A percentile compares a stretch with the other conserved stretches of the same genome.
Evolutionary conservation across 345 rosid species (phyloP).

Genomic region (Viola odorata): DNA sequence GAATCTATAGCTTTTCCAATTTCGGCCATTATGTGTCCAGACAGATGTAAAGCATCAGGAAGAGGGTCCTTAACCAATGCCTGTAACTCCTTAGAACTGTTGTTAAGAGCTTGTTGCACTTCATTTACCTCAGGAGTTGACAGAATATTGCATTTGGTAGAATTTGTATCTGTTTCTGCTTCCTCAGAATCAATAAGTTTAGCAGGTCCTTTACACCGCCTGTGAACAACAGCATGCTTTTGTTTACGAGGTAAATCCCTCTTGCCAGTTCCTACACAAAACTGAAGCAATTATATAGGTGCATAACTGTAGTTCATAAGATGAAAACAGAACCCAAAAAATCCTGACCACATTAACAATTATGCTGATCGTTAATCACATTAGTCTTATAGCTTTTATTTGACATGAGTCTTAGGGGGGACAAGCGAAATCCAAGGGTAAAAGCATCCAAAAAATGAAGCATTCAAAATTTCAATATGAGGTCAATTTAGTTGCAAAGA

Average conservation of each 20-base stretch:
- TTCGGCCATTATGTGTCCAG: constrained; percentile 25
- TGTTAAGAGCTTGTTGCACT: constrained; percentile 37
- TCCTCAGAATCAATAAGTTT: constrained; percentile 23
- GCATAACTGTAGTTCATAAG: neutral
- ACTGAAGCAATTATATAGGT: neutral
- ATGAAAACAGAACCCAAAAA: neutral
- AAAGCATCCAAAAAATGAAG: no score
- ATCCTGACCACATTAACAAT: no score
- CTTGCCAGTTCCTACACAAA: constrained; percentile 10
- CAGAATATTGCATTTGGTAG: constrained; percentile 11
- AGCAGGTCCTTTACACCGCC: constrained; percentile 12
- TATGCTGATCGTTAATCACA: no score
- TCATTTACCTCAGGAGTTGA: constrained; percentile 27
- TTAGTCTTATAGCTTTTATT: no score
- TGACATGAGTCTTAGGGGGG: no score
- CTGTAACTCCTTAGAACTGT: constrained; percentile 37
- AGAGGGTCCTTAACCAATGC: constrained; percentile 46
- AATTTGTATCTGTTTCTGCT: neutral
- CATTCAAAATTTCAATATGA: no score
- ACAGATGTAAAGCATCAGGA: constrained; percentile 33
- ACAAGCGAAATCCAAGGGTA: no score
- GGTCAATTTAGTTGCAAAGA: no score
- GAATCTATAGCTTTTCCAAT: constrained; percentile 7
- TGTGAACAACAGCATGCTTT: constrained; percentile 15
- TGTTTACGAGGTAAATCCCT: neutral